phyloP scores from a whole-genome alignment of 1,284 basidiomycete species.

The Ceratobasidium theobromae region DNA sequence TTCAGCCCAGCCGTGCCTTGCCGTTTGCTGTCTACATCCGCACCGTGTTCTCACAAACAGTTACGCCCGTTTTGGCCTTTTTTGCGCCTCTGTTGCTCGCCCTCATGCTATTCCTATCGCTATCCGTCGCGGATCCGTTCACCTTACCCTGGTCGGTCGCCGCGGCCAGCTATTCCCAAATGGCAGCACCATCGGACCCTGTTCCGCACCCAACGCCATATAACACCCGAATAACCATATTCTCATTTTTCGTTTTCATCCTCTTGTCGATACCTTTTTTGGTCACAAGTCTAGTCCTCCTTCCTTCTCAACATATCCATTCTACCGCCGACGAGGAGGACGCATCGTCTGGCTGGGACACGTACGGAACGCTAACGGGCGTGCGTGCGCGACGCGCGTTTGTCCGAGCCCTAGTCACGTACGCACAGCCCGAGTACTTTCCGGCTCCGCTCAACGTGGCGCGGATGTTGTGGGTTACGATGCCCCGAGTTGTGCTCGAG shows the following conservation, averaged over 20 bases:
- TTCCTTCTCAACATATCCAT: conserved; percentile 1
- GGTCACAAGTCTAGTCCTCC: conserved; percentile 10
- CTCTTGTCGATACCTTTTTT: conserved; percentile 13
- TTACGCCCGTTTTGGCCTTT: conserved; percentile 18
- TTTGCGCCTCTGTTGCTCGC: conserved; percentile 9
- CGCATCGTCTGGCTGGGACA: conserved; percentile 21
- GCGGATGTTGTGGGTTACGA: conserved; percentile 17
- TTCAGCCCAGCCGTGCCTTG: not conserved
- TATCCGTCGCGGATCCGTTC: conserved; percentile 24
- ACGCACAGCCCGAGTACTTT: conserved; percentile 17
- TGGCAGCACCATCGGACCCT: conserved; percentile 4
- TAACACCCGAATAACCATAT: conserved; percentile 9
- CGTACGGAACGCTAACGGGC: conserved; percentile 10
- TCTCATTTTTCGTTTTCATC: conserved; percentile 3
- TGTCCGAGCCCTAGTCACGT: not conserved
- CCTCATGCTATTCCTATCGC: conserved; percentile 16
- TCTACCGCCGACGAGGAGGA: not conserved
- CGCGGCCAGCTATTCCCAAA: not conserved
- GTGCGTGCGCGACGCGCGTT: conserved; percentile 21
- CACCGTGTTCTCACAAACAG: conserved; percentile 15
- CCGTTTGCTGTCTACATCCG: conserved; percentile 19
- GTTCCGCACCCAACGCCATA: conserved; percentile 20
- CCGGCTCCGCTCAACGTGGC: conserved; percentile 18
- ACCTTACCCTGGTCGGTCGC: not conserved
- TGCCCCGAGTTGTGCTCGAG: conserved; percentile 14